Conservation (phyloP, 1,139 yeast genomes). For the Citeromyces hawaiiensis region DNA sequence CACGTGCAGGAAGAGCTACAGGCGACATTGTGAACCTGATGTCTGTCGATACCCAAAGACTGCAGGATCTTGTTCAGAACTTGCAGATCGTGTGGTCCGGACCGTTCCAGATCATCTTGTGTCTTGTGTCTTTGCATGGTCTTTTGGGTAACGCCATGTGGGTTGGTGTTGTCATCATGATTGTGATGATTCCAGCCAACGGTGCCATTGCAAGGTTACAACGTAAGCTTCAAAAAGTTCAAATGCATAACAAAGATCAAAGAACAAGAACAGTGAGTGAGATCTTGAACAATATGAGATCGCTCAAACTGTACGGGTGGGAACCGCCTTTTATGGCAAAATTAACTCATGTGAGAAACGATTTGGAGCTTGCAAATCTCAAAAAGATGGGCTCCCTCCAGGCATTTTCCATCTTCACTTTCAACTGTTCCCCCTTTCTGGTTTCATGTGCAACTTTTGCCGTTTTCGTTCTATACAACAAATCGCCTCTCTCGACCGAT, state of each 20-base stretch:
- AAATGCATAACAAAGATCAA: constrained; percentile 55
- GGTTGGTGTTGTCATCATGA: constrained; percentile 85
- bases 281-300: constrained; percentile 81
- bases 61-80: constrained; percentile 81
- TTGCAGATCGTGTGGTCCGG: constrained; percentile 92
- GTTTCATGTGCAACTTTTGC: constrained; percentile 92
- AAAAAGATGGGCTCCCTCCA: constrained; percentile 64
- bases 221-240: constrained; percentile 64
- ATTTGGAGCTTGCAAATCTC: constrained; percentile 72
- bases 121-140: constrained; percentile 63
- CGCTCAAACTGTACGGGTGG: constrained; percentile 91
- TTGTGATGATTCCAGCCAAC: constrained; percentile 78
- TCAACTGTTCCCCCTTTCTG: constrained; percentile 81
- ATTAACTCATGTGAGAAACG: constrained; percentile 72
- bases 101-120: constrained; percentile 79
- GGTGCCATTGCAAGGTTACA: constrained; percentile 62
- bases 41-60: constrained; percentile 93
- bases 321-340: constrained; percentile 72
- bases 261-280: constrained; percentile 72
- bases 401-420: constrained; percentile 65
- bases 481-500: constrained; percentile 73
- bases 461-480: constrained; percentile 51
- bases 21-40: constrained; percentile 95
- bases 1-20: constrained; percentile 68
- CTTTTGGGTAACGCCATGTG: constrained; percentile 88